Percentiles rank a stretch among this genome's conserved stretches.
phyloP scores from a whole-genome alignment of 2,329 filamentous ascomycete genomes.

The Stagonosporopsis chrysanthemi region DNA sequence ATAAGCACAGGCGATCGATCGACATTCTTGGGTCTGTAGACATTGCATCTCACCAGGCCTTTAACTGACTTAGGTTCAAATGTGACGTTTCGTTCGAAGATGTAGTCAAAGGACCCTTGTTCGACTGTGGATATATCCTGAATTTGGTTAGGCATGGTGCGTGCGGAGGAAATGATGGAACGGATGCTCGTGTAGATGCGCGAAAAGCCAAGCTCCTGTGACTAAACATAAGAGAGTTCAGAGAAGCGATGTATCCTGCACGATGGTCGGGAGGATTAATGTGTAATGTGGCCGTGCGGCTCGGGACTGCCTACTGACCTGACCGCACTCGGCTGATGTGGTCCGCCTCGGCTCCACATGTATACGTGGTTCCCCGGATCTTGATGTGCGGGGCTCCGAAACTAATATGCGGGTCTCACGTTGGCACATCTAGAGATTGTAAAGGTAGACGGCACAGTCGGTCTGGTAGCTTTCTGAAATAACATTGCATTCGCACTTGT shows the following conservation, averaged over 20 bases:
- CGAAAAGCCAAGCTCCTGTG: too few species aligned
- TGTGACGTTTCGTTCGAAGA: not conserved
- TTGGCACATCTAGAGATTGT: too few species aligned
- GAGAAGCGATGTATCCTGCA: not conserved
- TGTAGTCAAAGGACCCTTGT: not conserved
- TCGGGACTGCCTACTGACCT: too few species aligned
- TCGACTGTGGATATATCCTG: not conserved
- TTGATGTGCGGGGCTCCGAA: too few species aligned
- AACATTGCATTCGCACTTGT: too few species aligned
- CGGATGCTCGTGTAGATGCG: too few species aligned
- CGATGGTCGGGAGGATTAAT: not conserved
- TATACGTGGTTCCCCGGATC: too few species aligned
- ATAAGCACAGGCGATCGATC: not conserved
- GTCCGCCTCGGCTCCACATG: not conserved
- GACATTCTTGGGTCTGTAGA: not conserved
- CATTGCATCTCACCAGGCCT: not conserved
- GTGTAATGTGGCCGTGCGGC: not conserved
- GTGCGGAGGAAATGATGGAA: too few species aligned
- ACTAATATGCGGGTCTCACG: too few species aligned
- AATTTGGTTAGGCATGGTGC: not conserved
- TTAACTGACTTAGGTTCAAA: not conserved
- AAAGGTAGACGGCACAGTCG: too few species aligned
- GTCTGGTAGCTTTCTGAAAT: too few species aligned
- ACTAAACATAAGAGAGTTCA: not conserved
- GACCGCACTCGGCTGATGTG: not conserved